Base-by-base conservation (phyloP, 306 rosid genomes). In the Dryas drummondii region DNA sequence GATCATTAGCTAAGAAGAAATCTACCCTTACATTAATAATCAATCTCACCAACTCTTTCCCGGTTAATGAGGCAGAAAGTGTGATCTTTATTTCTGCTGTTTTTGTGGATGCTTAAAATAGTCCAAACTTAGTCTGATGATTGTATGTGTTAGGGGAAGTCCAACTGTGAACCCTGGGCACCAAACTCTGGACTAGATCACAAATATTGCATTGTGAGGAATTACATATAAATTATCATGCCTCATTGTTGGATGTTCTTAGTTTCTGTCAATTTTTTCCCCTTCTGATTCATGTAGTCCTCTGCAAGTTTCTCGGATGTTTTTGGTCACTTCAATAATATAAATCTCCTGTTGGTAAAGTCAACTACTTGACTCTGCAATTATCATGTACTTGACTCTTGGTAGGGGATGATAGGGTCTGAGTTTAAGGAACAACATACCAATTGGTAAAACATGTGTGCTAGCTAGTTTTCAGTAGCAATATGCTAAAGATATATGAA, bases 261-360 rank as follows among this genome's bases (percentile, higher is more conserved):
- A 51, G 3, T 51, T 51, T 14, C 14, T 40, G 8, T 16, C 14
- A 6, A 40, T 41, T 40, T 16, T 9, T 63, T 8, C n/a, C 45
- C 10, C 70, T 66, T 66, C 37, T 19, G 45, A 46, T n/a, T 66
- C 53, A 46, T 66, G 37, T 46, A 66, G 53, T 66, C 70, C n/a
- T 66, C 70, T 19, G 70, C 47, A 19, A 47, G 71, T 46, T 47
- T 47, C 71, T 66, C 9, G 1, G 9, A 16, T 54, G 58, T 54
- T 16, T 13, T 4, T 5, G 22, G 22, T n/a, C 58, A 54, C 37
- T 19, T 19, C 62, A 19, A 7, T 9, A 54, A 17, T 17, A 14
- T 5, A 54, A 6, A 54, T 15, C 15, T 45, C 8, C 4, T 66
- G 19, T 19, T 46, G 55, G 71, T 66, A 22, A 45, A 66, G 9